A percentile compares a stretch with the other conserved stretches of the same genome.
phyloP scores from a whole-genome alignment of 2,329 filamentous ascomycete genomes.

The Fusarium torreyae region DNA sequence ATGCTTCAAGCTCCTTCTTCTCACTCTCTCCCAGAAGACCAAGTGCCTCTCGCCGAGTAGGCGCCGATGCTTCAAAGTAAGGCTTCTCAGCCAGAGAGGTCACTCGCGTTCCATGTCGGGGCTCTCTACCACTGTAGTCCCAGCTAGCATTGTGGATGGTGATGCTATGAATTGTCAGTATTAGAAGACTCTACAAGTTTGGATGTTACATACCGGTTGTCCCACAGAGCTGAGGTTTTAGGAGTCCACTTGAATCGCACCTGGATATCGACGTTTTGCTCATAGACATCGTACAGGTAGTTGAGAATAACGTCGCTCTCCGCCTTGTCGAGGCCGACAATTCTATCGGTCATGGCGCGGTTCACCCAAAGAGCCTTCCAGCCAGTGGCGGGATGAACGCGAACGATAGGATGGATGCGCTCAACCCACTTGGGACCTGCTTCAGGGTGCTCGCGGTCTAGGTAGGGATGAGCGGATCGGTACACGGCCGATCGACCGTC shows the following conservation, averaged over 20 bases:
- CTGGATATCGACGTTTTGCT: slow-evolving; percentile 80
- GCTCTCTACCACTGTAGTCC: slow-evolving; percentile 78
- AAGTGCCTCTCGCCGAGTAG: slow-evolving; percentile 76
- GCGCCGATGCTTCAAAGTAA: slow-evolving; percentile 74
- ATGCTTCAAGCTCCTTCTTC: slow-evolving; percentile 50
- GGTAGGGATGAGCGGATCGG: slow-evolving; percentile 75
- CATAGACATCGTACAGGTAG: slow-evolving; percentile 78
- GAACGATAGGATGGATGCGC: slow-evolving; percentile 76
- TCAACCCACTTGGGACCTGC: slow-evolving; percentile 77
- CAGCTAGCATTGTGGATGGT: slow-evolving; percentile 82
- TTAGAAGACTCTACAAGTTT: fast-evolving
- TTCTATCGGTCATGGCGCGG: slow-evolving; percentile 76
- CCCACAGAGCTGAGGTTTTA: slow-evolving; percentile 77
- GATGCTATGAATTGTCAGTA: slow-evolving; percentile 61
- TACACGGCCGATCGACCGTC: slow-evolving; percentile 78
- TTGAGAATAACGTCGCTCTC: slow-evolving; percentile 78
- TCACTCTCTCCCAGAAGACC: slow-evolving; percentile 74
- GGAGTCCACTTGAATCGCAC: slow-evolving; percentile 80
- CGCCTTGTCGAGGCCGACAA: slow-evolving; percentile 77
- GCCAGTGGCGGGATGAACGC: slow-evolving; percentile 79
- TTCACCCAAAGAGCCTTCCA: slow-evolving; percentile 84
- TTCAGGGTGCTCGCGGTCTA: slow-evolving; percentile 73
- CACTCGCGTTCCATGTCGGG: slow-evolving; percentile 80
- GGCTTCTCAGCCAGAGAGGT: slow-evolving; percentile 81
- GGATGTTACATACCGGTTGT: slow-evolving; percentile 68